phyloP scores from a whole-genome alignment of 768 basidiomycete species.

The Amanita phalloides region DNA sequence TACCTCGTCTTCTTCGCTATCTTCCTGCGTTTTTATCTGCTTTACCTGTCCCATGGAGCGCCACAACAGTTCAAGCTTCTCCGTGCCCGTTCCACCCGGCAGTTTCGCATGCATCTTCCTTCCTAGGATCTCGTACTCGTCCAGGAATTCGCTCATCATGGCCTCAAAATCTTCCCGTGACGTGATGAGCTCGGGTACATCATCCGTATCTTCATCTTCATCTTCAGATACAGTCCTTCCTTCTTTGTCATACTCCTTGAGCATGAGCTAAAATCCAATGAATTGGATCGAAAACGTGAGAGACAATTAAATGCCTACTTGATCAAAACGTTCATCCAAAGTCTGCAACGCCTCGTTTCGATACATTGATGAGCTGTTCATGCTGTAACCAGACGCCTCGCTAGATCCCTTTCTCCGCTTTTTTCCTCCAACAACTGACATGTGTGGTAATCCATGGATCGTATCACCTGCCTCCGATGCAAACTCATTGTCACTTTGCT shows the following conservation, averaged over 20 bases:
- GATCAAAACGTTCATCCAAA: conserved; percentile 90
- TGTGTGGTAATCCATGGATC: conserved; percentile 55
- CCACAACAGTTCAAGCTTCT: conserved; percentile 76
- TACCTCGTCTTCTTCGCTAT: conserved; percentile 37
- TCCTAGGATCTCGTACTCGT: conserved; percentile 83
- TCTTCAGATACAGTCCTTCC: conserved; percentile 16
- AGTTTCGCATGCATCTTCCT: conserved; percentile 76
- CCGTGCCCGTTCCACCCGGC: conserved; percentile 57
- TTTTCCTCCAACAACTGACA: conserved; percentile 75
- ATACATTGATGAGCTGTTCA: conserved; percentile 96
- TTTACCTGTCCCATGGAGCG: conserved; percentile 66
- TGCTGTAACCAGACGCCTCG: conserved; percentile 89
- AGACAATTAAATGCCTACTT: conserved; percentile 34
- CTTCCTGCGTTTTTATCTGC: conserved; percentile 34
- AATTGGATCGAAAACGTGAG: not conserved
- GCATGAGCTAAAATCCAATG: conserved; percentile 44
- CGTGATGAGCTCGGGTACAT: conserved; percentile 65
- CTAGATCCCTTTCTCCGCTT: conserved; percentile 66
- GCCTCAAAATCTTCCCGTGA: conserved; percentile 81
- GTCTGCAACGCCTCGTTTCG: conserved; percentile 82
- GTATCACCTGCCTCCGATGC: conserved; percentile 75
- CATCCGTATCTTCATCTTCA: conserved; percentile 36
- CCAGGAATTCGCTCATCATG: conserved; percentile 91
- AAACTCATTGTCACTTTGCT: conserved; percentile 39
- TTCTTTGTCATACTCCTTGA: conserved; percentile 68